Conservation (phyloP, 2,329 filamentous ascomycete species). For the Pseudonectria foliicola region DNA sequence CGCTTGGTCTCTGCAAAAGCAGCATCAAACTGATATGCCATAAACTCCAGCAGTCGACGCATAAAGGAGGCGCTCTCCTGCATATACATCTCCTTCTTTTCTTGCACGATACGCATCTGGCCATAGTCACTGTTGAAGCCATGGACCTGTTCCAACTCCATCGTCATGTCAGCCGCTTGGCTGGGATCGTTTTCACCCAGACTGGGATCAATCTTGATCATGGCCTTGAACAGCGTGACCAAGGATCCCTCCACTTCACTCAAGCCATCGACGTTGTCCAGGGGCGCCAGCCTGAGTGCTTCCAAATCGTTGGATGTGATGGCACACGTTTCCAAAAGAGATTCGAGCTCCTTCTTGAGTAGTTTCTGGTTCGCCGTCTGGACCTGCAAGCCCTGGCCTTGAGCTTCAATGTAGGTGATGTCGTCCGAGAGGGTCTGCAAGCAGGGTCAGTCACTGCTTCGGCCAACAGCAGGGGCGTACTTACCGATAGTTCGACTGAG, state of each 20-base stretch:
- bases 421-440: constrained; percentile 83
- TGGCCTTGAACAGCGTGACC: constrained; percentile 80
- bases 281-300: constrained; percentile 63
- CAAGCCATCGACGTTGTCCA: constrained; percentile 64
- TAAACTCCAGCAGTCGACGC: constrained; percentile 70
- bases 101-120: constrained; percentile 87
- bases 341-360: constrained; percentile 81
- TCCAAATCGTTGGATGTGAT: constrained; percentile 71
- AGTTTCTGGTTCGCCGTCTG: constrained; percentile 96
- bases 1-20: constrained; percentile 65
- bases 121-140: constrained; percentile 68
- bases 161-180: constrained; percentile 42
- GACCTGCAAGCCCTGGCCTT: constrained; percentile 92
- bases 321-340: constrained; percentile 82
- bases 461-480: constrained; percentile 22
- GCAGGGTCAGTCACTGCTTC: constrained; percentile 10
- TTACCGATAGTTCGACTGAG: constrained; percentile 83
- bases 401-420: constrained; percentile 93
- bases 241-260: constrained; percentile 72
- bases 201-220: constrained; percentile 86
- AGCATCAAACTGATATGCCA: constrained; percentile 72
- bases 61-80: constrained; percentile 71
- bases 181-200: constrained; percentile 49
- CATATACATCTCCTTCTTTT: constrained; percentile 87
- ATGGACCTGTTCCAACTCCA: constrained; percentile 33